Conservation (phyloP, 163 green algal species). For the Coccomyxa subellipsoidea region DNA sequence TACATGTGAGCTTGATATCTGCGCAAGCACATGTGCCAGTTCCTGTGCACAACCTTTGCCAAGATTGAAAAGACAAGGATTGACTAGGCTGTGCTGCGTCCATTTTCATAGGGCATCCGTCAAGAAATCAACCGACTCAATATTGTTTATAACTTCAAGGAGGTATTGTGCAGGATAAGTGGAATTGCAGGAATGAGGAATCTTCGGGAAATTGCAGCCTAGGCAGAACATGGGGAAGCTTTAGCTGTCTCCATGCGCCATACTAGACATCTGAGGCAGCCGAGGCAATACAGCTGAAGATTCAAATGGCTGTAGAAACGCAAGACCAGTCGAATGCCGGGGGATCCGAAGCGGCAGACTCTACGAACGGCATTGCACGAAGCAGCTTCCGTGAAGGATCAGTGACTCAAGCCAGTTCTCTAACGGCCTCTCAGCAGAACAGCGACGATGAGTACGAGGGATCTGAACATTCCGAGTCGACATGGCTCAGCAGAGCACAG, state of each 20-base stretch:
- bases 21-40: not conserved
- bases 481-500: conserved; percentile 4
- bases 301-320: not conserved
- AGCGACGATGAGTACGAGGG: conserved; percentile 2
- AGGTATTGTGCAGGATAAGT: too few species aligned
- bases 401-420: not conserved
- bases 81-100: not conserved
- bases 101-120: too few species aligned
- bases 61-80: not conserved
- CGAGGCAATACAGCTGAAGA: not conserved
- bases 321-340: not conserved
- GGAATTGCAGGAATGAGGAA: too few species aligned
- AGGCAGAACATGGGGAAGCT: too few species aligned
- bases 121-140: too few species aligned
- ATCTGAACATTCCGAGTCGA: not conserved
- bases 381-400: not conserved
- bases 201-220: too few species aligned
- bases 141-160: too few species aligned
- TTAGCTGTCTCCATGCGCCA: not conserved
- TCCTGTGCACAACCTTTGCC: not conserved
- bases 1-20: not conserved
- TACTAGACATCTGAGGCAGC: not conserved
- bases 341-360: not conserved
- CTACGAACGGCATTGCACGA: not conserved
- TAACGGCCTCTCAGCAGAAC: not conserved